Evolutionary conservation across 140 eudicot species (phyloP), one percentile per base, ranked within the genome.

Genomic region (Oenanthe javanica): DNA sequence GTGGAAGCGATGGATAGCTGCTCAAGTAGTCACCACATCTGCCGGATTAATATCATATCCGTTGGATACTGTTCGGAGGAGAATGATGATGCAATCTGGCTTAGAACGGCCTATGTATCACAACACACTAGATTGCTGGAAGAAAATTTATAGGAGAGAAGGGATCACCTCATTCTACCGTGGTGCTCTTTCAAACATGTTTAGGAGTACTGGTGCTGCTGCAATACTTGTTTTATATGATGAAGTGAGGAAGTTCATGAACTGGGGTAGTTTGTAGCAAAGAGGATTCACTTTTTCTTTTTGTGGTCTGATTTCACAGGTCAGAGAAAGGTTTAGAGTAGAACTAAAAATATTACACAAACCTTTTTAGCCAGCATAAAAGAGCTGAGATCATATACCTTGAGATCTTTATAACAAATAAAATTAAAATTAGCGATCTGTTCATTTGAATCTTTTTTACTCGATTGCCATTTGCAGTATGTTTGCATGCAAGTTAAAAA

Each of bases 31-130:
- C 72, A 95, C 97, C 0, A 89, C 99, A 1, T 86, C 99, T 9
- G 97, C 97, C 0, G 99, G 99, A 54, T 70, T 95, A 69, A 6
- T 92, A 4, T 95, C 97, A 0, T 95, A 95, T 76, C 99, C 99
- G 18, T 48, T 95, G 82, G 99, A 95, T 84, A 95, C 99, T 0
- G 99, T 95, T 5, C 82, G 99, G 75, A 87, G 99, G 82, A 88
- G 99, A 67, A 95, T 95, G 97, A 95, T 95, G 99, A 93, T 93
- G 97, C 97, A 90, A 42, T 93, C 96, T 23, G 96, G 97, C 67
- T 80, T 85, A 21, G 97, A 85, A n/a, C 57, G 75, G 16, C 91
- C 87, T 13, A 89, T 93, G 93, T 93, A 90, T 74, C 71, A 55
- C 55, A 87, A 79, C 79, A 93, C 96, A 0, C 23, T 89, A 48